phyloP scores from a whole-genome alignment of 345 rosid species.

The Triadica sebifera region DNA sequence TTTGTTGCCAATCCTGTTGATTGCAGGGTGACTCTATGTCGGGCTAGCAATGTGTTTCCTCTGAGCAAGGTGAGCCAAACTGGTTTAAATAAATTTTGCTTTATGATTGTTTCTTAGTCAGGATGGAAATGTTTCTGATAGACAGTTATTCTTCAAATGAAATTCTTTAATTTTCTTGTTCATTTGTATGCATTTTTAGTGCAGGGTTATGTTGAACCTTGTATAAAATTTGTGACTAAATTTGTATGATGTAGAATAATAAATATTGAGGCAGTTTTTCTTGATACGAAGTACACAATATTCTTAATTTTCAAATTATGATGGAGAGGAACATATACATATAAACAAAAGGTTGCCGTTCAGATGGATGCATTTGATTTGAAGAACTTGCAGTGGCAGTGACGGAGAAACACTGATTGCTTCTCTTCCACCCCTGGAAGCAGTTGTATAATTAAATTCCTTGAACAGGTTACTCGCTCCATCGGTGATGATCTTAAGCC shows the following conservation, averaged over 20 bases:
- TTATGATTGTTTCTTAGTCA: neutral
- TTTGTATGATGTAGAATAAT: neutral
- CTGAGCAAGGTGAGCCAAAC: conserved; percentile 60
- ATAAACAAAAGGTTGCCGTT: neutral
- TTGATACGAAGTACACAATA: too few species aligned
- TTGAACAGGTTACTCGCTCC: conserved; percentile 82
- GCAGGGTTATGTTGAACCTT: neutral
- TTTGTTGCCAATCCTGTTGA: conserved; percentile 92
- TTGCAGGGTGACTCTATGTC: conserved; percentile 73
- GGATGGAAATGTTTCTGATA: too few species aligned
- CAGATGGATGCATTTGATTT: neutral
- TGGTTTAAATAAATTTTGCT: neutral
- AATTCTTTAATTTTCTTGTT: neutral
- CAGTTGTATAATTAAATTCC: conserved; percentile 6
- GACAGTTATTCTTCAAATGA: too few species aligned
- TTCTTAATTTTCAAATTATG: too few species aligned
- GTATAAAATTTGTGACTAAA: neutral
- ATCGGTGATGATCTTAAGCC: conserved; percentile 98
- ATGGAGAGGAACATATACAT: neutral
- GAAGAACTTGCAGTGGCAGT: neutral
- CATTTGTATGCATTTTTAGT: neutral
- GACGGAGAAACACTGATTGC: neutral
- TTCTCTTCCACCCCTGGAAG: neutral
- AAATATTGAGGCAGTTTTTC: too few species aligned
- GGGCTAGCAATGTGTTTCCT: conserved; percentile 50